Base-by-base conservation (phyloP, 179 eudicot genomes). In the Beta lomatogona region DNA sequence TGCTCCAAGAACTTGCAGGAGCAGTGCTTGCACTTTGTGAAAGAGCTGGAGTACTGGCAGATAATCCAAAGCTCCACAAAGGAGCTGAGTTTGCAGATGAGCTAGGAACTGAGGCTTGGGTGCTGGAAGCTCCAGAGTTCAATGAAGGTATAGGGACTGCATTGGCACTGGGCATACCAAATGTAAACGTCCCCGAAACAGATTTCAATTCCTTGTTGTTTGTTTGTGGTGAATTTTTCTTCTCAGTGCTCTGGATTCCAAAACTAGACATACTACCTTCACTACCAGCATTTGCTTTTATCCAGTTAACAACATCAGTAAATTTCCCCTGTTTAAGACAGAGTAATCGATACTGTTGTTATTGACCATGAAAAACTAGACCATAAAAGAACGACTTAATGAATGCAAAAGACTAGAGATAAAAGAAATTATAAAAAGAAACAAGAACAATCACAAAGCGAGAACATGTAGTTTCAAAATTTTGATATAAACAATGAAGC, bases 301-400 rank as follows among this genome's bases (percentile, higher is more conserved):
- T 88, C 99, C 99, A 94, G 73, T 83, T 90, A 46, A 96, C 95
- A 80, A 96, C 90, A 80, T 94, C 99, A 79, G 89, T 87, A 82
- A 90, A 96, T 69, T 92, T 92, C 15, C 86, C 99, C 97, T 94
- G 91, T 72, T 53, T 78, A 79, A 73, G 78, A 69, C 60, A 36
- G 59, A 57, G 67, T 22, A 22, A 72, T 44, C 11, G 21, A 41
- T 10, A 70, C 44, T 15, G 21, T 45, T 25, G 72, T 68, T 67
- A 79, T 60, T 28, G 11, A 64, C 57, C 44, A 71, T 67, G 2
- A 4, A 14, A 61, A 36, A 22, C 44, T 54, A 10, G 19, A 12
- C 36, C 4, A 71, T 4, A 71, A 48, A 21, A 5, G 8, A 63
- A 9, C 10, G 3, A 45, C 1, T 45, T 18, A 45, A 16, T 68